These are phyloP conservation scores for Chrysoporthe puriensis DNA, from an alignment of 2,329 filamentous ascomycete genomes.

Conservation along the genomic window DNA sequence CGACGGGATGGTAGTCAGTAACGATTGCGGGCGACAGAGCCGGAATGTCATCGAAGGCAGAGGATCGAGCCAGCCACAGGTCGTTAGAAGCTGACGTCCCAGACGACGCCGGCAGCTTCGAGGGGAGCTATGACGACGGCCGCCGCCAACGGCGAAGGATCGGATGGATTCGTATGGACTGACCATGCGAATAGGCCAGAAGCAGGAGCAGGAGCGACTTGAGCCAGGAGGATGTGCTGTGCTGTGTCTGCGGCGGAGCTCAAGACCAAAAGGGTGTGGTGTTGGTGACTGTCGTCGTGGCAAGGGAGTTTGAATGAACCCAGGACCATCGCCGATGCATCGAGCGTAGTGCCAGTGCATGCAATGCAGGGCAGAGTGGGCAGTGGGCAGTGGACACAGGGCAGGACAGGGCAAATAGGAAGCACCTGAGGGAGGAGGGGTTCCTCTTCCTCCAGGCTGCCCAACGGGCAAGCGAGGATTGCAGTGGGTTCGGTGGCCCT, in stretches of 20 bases:
- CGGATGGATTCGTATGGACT: conserved; percentile 7
- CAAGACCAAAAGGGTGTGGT: background rate
- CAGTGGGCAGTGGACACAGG: background rate
- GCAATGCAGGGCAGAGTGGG: background rate
- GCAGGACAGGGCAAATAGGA: conserved; percentile 1
- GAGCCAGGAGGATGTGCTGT: background rate
- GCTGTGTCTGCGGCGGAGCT: background rate
- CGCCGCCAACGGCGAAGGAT: background rate
- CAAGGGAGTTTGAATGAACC: conserved; percentile 13
- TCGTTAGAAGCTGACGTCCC: background rate
- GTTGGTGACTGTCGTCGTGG: background rate
- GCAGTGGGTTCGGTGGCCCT: background rate
- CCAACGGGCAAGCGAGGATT: background rate
- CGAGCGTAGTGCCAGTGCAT: background rate
- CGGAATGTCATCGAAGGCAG: background rate
- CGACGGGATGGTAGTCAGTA: conserved; percentile 17
- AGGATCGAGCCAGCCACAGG: background rate
- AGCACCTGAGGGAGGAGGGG: background rate
- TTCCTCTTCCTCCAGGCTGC: conserved; percentile 2
- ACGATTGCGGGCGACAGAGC: background rate
- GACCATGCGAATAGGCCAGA: background rate
- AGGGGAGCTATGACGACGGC: conserved; percentile 9
- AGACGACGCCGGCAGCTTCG: conserved; percentile 2
- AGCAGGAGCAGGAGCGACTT: background rate
- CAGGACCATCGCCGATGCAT: background rate